Evolutionary conservation across 352 stramenopile genomes (phyloP), one percentile per base, ranked within the genome.

Genomic region (Pythium grandisporangium): DNA sequence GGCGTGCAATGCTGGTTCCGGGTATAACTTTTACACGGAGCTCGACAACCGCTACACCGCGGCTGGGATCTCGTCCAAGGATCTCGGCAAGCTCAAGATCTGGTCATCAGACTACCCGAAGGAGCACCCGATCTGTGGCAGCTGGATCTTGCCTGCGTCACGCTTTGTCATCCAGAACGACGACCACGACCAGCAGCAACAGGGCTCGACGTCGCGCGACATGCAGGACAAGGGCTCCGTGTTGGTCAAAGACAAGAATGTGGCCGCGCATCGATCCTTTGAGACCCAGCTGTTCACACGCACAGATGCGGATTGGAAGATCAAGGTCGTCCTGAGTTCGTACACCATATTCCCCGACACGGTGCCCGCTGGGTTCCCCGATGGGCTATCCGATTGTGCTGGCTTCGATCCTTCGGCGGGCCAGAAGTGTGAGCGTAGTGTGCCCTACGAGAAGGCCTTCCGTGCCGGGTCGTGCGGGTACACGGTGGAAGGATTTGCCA

Each of bases 101-200:
- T 88, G 70, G 75, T 83, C 70, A 33, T 76, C 57, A 0, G 75
- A 83, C 32, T 88, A 88, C 54, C 72, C 75, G 7, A 75, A 66
- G 29, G 43, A 67, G 10, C 59, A 69, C 41, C 70, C 70, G 2
- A 48, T 68, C n/a, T 80, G 67, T 21, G 70, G 68, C 12, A 71
- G 55, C n/a, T 87, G 74, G 65, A 72, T 82, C 38, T 32, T 87
- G 12, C 67, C 69, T 16, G 27, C 70, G 2, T 66, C 66, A 17
- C 66, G 75, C 1, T 82, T 84, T 20, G 75, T 83, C 30, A 59
- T 88, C 7, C 75, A 88, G 45, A 88, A 86, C 48, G 75, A 86
- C 24, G 72, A 85, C 47, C 66, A 79, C 45, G 75, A 88, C 55
- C 75, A 88, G 43, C 70, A 88, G 37, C 58, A 51, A 33, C 52